Base-by-base conservation (phyloP, 2,329 filamentous ascomycete genomes). In the Sporothrix curviconia region DNA sequence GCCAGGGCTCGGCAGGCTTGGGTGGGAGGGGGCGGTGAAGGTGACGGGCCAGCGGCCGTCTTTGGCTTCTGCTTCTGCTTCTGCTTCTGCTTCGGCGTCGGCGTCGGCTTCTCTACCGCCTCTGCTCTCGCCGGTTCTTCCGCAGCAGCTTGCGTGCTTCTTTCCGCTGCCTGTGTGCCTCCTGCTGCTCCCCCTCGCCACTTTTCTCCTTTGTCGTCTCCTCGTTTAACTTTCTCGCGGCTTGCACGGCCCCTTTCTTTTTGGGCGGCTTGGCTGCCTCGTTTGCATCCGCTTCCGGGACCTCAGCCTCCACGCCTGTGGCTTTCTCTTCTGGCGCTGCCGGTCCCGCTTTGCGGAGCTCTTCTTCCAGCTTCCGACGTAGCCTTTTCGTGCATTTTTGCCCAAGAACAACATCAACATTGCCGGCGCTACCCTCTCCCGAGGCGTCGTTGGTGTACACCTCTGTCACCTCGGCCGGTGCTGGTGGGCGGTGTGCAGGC, bases 1-100 rank as follows among this genome's bases (percentile, higher is more conserved):
- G 79, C 94, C 94, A 97, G 3, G 47, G n/a, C 32, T 67, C 66
- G 19, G 44, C 40, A 19, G 24, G 3, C n/a, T 39, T 15, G 47
- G 25, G 39, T 7, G n/a, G 34, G 34, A 8, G 22, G 36, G 14
- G 12, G 4, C 8, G 11, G 17, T 30, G 39, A 36, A 1, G 25
- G 14, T 8, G 34, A 37, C 6, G n/a, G 2, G 3, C 17, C 15
- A 28, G 36, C 15, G 7, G 14, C 15, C 44, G 15, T 1, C 37
- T 12, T 7, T 9, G 15, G 15, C 32, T 42, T 7, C 5, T 15
- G 39, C 37, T 36, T 28, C 15, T 7, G 40, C 24, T 30, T 53
- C 30, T 8, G 17, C 2, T 37, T 42, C 34, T n/a, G 39, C n/a
- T n/a, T n/a, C n/a, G n/a, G n/a, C n/a, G n/a, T n/a, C n/a, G n/a